phyloP scores from a whole-genome alignment of 139 green algal genomes.

The Chlorella sp. region DNA sequence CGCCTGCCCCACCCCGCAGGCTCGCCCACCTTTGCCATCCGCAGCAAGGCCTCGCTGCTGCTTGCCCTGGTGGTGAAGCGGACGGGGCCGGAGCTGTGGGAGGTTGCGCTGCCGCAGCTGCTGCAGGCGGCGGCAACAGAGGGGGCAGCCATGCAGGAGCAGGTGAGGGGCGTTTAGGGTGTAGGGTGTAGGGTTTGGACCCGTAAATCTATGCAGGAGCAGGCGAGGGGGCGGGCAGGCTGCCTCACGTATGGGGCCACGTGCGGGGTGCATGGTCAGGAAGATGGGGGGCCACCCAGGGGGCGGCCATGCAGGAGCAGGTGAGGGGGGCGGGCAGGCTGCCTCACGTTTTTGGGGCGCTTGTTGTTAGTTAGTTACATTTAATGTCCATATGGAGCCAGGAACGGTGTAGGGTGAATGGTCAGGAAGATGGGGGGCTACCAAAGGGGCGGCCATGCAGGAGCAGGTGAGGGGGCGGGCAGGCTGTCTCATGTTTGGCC shows the following conservation, averaged over 20 bases:
- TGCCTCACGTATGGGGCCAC: no score
- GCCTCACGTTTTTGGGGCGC: no score
- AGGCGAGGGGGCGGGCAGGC: slow-evolving; percentile 18
- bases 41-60: slow-evolving; percentile 77
- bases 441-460: slow-evolving; percentile 47
- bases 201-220: slow-evolving; percentile 30
- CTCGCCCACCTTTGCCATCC: slow-evolving; percentile 56
- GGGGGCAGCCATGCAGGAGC: slow-evolving; percentile 47
- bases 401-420: no score
- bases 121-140: slow-evolving; percentile 52
- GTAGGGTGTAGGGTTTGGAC: not conserved
- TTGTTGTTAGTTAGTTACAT: no score
- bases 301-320: no score
- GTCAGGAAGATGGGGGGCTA: no score
- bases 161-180: slow-evolving; percentile 43
- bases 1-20: slow-evolving; percentile 18
- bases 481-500: no score
- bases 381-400: no score
- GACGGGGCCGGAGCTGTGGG: slow-evolving; percentile 61
- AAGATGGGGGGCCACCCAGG: no score
- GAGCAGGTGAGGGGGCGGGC: slow-evolving; percentile 46
- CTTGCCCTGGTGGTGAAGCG: slow-evolving; percentile 76
- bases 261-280: no score
- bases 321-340: no score
- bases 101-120: slow-evolving; percentile 73